Base-by-base conservation (phyloP, 768 basidiomycete species). In the Amanita jacksonii region DNA sequence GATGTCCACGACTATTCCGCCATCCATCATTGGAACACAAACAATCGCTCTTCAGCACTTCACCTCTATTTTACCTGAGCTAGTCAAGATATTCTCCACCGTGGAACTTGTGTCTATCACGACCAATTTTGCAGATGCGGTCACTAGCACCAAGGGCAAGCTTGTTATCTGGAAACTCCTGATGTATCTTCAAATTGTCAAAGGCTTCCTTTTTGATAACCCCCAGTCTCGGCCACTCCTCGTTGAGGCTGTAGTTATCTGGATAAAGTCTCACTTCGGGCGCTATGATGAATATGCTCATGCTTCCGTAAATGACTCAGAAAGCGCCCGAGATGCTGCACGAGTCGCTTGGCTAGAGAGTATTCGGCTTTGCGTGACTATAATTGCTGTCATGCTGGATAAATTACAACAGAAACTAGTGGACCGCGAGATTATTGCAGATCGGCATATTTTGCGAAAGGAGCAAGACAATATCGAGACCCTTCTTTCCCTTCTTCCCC, bases 181-280 rank as follows among this genome's bases (percentile, higher is more conserved):
- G 53, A 84, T 96, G 79, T 88, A 92, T 56, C 71, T 93, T 28
- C 91, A 94, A 54, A 78, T 97, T 47, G 87, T 91, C 19, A 85
- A 87, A 54, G 80, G 85, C 16, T 85, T 87, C 62, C 61, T 93
- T 38, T 94, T 97, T 57, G 87, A 92, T 54, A 79, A 84, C 47
- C 65, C 83, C 1, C 73, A 86, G 43, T 81, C 85, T 10, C 79
- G 94, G 22, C 72, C 81, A 1, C 63, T 85, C 4, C 68, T 98
- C 2, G 81, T 94, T 5, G 92, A 96, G 51, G 79, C 83, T 15
- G 79, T 97, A 20, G 81, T 92, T 8, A 76, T 83, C 16, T 97
- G 93, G 92, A 83, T 98, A 52, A 94, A 92, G 57, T 90, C 93
- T 1, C 82, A 93, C 59, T 88, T 98, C 54, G 93, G 93, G 19